Evolutionary conservation across 2,329 filamentous ascomycete genomes (phyloP).

Genomic region (Alternaria hordeiaustralica): DNA sequence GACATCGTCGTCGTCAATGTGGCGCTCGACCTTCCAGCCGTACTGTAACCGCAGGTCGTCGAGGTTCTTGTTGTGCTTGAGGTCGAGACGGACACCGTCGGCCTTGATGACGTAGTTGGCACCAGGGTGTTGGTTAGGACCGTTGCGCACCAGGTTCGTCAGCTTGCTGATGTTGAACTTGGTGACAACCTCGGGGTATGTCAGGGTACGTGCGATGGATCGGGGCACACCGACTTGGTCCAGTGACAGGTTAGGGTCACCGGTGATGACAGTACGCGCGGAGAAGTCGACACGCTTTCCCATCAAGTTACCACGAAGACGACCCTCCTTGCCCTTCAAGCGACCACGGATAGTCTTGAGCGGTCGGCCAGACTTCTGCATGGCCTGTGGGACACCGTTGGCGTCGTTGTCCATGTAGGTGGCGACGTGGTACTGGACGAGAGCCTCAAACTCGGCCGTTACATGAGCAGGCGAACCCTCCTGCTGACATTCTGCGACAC

Average conservation of each 20-base stretch:
- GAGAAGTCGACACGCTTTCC: constrained; percentile 96
- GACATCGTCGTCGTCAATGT: constrained; percentile 93
- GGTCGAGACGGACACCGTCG: constrained; percentile 91
- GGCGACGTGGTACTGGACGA: constrained; percentile 96
- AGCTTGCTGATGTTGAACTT: constrained; percentile 97
- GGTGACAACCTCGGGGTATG: constrained; percentile 96
- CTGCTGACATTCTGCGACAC: constrained; percentile 87
- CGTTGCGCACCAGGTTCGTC: constrained; percentile 87
- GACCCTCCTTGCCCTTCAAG: constrained; percentile 98
- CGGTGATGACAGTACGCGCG: constrained; percentile 98
- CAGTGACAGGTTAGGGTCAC: constrained; percentile 93
- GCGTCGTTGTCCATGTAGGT: constrained; percentile 99
- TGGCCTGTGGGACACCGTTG: constrained; percentile 88
- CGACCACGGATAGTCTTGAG: constrained; percentile 96
- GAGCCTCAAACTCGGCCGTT: constrained; percentile 84
- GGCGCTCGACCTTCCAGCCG: constrained; percentile 98
- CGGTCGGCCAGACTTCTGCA: constrained; percentile 96
- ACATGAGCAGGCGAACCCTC: constrained; percentile 94
- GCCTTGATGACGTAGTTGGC: constrained; percentile 96
- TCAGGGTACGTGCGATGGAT: constrained; percentile 90
- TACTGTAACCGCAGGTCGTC: constrained; percentile 88
- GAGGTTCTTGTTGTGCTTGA: constrained; percentile 89
- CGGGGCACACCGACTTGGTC: constrained; percentile 97
- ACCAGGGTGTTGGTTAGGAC: constrained; percentile 92
- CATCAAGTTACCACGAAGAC: constrained; percentile 98